These are phyloP conservation scores for Penicillium canariense DNA, from an alignment of 495 filamentous ascomycete species.

Conservation along the genomic window DNA sequence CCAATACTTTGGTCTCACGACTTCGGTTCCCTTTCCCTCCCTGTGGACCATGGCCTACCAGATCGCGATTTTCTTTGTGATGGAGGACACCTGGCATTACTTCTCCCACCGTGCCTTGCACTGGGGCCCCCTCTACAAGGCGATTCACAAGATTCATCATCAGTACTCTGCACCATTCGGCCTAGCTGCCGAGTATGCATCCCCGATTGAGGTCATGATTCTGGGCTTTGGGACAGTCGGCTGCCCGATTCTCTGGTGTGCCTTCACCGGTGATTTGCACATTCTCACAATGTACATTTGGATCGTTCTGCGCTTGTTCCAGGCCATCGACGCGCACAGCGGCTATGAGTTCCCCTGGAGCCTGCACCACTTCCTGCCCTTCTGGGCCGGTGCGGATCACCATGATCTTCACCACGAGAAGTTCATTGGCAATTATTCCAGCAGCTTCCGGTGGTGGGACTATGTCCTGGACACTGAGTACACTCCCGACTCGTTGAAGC, in stretches of 20 bases:
- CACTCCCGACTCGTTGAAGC: conserved; percentile 80
- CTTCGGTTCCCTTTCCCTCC: conserved; percentile 84
- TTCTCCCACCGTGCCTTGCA: conserved; percentile 93
- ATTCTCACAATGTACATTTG: conserved; percentile 97
- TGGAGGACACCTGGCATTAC: conserved; percentile 99
- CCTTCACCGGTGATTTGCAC: conserved; percentile 80
- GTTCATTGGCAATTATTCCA: conserved; percentile 97
- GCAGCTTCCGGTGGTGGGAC: conserved; percentile 99
- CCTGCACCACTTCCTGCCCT: conserved; percentile 90
- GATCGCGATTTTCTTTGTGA: conserved; percentile 88
- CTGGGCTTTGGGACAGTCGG: conserved; percentile 91
- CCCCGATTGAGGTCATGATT: conserved; percentile 94
- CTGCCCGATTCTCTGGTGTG: conserved; percentile 80
- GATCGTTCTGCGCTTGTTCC: conserved; percentile 91
- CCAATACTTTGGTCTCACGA: conserved; percentile 84
- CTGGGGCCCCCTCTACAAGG: conserved; percentile 91
- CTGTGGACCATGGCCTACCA: conserved; percentile 85
- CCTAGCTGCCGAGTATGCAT: conserved; percentile 94
- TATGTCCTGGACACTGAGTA: conserved; percentile 90
- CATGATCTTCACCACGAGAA: conserved; percentile 96
- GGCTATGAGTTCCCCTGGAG: conserved; percentile 99
- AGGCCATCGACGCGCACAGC: conserved; percentile 95
- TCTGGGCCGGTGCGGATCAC: conserved; percentile 97
- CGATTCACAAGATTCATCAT: conserved; percentile 98
- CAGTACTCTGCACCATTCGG: conserved; percentile 97